Base-by-base conservation (phyloP, 805 yeast species). In the Wickerhamomyces rabaulensis region DNA sequence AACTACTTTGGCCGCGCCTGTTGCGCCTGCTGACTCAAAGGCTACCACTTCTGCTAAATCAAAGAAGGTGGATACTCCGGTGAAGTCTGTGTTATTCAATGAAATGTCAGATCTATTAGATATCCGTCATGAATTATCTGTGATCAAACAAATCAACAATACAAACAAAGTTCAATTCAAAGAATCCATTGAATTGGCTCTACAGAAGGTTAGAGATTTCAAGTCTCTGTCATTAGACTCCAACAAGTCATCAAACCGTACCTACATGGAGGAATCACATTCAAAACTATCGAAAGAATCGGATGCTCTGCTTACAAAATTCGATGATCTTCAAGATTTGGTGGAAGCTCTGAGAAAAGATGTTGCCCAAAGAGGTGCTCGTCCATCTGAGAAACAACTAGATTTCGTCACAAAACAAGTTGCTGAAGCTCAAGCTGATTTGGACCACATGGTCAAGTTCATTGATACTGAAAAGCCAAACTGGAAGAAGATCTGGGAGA, bases 401-500 rank as follows among this genome's bases (percentile, higher is more conserved):
- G 80, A 75, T 19, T 67, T 73, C 19, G 84, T 92, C 2, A 60
- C 74, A 8, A 79, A 79, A 53, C 95, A 91, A 51, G 72, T 94
- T 21, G 67, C 58, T 4, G 70, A 67, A 1, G 91, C 95, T 0
- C 75, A 76, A 46, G 41, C 56, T 0, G 75, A 76, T 16, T 70
- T 92, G 39, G 64, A 64, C 1, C 64, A 64, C 2, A 76, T 90
- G 75, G 72, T 75, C n/a, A 67, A 66, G 5, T 89, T 79, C 57
- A 82, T 94, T 36, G 57, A 65, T 1, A 69, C 71, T 5, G 98
- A 90, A 60, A 86, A 86, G 53, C 83, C 90, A 7, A 80, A 79
- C 27, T 90, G 98, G 96, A 87, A 87, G 60, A 79, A 79, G 54
- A 83, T 88, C 9, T 92, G 99, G 97, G 97, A 91, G 61, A 70